Base-by-base conservation (phyloP, 257 asterid genomes). In the Oldenlandia corymbosa region DNA sequence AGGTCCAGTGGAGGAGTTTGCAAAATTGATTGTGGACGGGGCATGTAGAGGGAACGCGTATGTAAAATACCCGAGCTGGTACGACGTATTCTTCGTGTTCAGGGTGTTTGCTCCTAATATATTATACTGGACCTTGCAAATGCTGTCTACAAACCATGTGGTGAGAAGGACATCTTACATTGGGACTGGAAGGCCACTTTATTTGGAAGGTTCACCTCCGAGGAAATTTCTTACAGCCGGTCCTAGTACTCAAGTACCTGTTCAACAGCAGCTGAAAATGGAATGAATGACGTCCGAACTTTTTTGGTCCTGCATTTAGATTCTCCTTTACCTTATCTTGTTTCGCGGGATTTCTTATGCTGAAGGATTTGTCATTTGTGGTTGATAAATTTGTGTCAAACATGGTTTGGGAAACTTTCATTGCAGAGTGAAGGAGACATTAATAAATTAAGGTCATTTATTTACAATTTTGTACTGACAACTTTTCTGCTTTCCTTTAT, bases 31-130 rank as follows among this genome's bases (percentile, higher is more conserved):
- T 0, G 98, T 91, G 0, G 66, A 82, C 0, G 98, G 94, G 37
- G 88, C 94, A 0, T 91, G 94, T 76, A 71, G 96, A 68, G 91
- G 95, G 6, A 94, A 87, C 52, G 85, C 96, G 0, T 86, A 88
- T 27, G 87, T 86, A 71, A 88, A 88, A 58, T 85, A 80, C 58
- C 95, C 98, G 0, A 87, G 91, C 75, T 92, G 97, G 98, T 89
- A 91, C 42, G 89, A 81, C 46, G 60, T 81, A 3, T 88, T 88
- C 85, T 84, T 88, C 71, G 61, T 88, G 73, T 86, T 83, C 71
- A 72, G 90, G 68, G 95, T 89, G 1, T 92, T 92, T 42, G 83
- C 88, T 10, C 98, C 98, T 0, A 85, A 82, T 60, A 84, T 92
- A 64, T 80, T 92, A 11, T 69, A 80, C 62, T 88, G 96, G 96